A percentile compares a stretch with the other conserved stretches of the same genome.
These are phyloP conservation scores for Esteya vermicola DNA, from an alignment of 2,329 filamentous ascomycete species.

Conservation along the genomic window DNA sequence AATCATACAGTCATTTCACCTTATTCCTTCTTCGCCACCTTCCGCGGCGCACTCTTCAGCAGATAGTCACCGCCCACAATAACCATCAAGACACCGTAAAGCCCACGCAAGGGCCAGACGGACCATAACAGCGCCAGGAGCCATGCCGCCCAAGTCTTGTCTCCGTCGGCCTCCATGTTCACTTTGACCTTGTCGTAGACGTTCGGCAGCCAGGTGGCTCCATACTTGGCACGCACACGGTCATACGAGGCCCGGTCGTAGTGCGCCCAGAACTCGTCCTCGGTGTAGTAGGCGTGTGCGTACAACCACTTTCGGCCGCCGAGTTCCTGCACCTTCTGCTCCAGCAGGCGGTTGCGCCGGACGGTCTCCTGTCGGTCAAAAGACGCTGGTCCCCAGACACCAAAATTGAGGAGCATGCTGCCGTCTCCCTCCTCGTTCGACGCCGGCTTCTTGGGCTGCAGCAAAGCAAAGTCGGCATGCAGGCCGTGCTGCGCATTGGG, in stretches of 20 bases:
- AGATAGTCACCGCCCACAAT: neutral
- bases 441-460: conserved; percentile 11
- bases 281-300: conserved; percentile 52
- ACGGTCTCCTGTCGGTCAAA: conserved; percentile 33
- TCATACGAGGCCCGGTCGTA: conserved; percentile 50
- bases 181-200: conserved; percentile 56
- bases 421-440: too few relatives aligned
- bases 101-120: conserved; percentile 27
- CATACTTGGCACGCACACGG: conserved; percentile 41
- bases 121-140: conserved; percentile 18
- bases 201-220: conserved; percentile 42
- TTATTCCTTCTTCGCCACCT: neutral
- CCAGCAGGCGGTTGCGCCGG: conserved; percentile 42
- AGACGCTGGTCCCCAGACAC: conserved; percentile 42
- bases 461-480: conserved; percentile 29
- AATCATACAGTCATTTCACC: too few relatives aligned
- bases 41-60: neutral
- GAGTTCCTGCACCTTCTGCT: conserved; percentile 41
- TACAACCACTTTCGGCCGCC: conserved; percentile 58
- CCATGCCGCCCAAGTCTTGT: conserved; percentile 17
- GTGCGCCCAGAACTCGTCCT: conserved; percentile 53
- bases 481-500: conserved; percentile 29
- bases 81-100: conserved; percentile 30
- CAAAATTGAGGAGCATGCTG: conserved; percentile 45
- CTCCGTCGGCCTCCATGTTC: conserved; percentile 19